A percentile compares a stretch with the other conserved stretches of the same genome.
Conservation (phyloP, 116 monocot genomes). For the Cymodocea nodosa region DNA sequence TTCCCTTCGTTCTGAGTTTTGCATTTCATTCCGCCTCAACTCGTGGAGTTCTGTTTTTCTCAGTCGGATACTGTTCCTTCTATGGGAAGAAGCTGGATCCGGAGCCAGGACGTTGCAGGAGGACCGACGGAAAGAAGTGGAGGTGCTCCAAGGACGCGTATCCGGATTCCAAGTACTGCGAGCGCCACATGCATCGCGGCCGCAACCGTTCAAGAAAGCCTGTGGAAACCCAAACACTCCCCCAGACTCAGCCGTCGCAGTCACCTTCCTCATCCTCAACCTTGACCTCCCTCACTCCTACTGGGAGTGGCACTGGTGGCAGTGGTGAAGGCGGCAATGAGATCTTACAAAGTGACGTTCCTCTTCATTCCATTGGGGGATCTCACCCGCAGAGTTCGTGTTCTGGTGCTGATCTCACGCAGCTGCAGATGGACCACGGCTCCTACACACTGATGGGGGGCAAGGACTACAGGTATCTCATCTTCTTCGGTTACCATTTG, state of each 20-base stretch:
- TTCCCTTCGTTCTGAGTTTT: not conserved
- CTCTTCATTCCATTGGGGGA: constrained; percentile 12
- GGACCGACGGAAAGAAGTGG: constrained; percentile 99
- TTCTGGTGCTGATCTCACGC: constrained; percentile 18
- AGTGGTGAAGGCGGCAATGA: not conserved
- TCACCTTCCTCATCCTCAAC: constrained; percentile 21
- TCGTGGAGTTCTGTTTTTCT: not conserved
- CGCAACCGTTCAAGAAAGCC: constrained; percentile 99
- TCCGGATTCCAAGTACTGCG: constrained; percentile 96
- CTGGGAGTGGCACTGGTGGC: constrained; percentile 3
- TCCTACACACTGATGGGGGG: constrained; percentile 25
- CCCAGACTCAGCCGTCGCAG: constrained; percentile 25
- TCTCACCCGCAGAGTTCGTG: constrained; percentile 1
- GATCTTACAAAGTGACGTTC: constrained; percentile 22
- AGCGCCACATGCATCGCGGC: constrained; percentile 97
- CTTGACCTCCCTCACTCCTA: constrained; percentile 25
- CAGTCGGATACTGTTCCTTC: constrained; percentile 25
- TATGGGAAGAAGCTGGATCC: constrained; percentile 76
- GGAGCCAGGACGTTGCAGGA: constrained; percentile 90
- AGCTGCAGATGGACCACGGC: constrained; percentile 33
- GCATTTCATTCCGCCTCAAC: not conserved
- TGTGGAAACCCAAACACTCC: constrained; percentile 71
- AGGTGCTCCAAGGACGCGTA: constrained; percentile 95
- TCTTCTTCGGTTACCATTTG: not conserved
- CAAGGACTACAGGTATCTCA: constrained; percentile 39